These are phyloP conservation scores for Apiospora hydei DNA, from an alignment of 2,329 filamentous ascomycete species.

Conservation along the genomic window DNA sequence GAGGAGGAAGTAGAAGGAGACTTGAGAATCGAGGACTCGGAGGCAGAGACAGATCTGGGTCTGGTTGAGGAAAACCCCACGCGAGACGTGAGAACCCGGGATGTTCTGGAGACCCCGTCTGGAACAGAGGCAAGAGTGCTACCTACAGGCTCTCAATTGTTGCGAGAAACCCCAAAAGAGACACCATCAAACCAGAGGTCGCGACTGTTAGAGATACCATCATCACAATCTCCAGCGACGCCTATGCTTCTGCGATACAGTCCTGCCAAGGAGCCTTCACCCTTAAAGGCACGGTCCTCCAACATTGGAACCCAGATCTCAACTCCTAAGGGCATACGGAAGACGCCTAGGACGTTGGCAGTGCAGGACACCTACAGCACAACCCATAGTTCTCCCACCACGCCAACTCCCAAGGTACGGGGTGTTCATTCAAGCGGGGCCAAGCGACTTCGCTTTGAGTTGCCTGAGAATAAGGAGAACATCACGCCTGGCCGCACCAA, in stretches of 20 bases:
- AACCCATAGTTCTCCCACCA: constrained; percentile 36
- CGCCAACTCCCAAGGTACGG: constrained; percentile 34
- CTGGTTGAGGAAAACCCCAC: constrained; percentile 39
- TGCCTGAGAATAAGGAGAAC: constrained; percentile 44
- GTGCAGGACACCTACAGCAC: constrained; percentile 43
- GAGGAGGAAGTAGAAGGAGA: constrained; percentile 29
- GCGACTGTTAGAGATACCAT: constrained; percentile 38
- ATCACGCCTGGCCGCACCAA: constrained; percentile 42
- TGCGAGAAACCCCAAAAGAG: constrained; percentile 26
- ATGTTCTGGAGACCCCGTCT: constrained; percentile 1
- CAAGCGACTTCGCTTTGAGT: constrained; percentile 38
- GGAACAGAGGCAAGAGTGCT: neutral
- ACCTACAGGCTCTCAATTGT: neutral
- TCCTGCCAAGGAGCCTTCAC: constrained; percentile 34
- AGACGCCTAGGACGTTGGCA: constrained; percentile 34
- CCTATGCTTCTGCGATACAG: constrained; percentile 38
- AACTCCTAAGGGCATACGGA: constrained; percentile 33
- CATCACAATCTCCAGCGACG: constrained; percentile 38
- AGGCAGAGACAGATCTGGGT: constrained; percentile 36
- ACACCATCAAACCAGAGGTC: constrained; percentile 38
- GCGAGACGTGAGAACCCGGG: constrained; percentile 29
- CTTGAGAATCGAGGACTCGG: constrained; percentile 39
- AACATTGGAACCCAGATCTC: constrained; percentile 34
- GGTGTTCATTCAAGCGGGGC: constrained; percentile 32
- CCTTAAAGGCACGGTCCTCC: constrained; percentile 36